Percentiles rank a stretch among this genome's conserved stretches.
Evolutionary conservation across 2,329 filamentous ascomycete genomes (phyloP).

Genomic region (Arachnomyces sp.): DNA sequence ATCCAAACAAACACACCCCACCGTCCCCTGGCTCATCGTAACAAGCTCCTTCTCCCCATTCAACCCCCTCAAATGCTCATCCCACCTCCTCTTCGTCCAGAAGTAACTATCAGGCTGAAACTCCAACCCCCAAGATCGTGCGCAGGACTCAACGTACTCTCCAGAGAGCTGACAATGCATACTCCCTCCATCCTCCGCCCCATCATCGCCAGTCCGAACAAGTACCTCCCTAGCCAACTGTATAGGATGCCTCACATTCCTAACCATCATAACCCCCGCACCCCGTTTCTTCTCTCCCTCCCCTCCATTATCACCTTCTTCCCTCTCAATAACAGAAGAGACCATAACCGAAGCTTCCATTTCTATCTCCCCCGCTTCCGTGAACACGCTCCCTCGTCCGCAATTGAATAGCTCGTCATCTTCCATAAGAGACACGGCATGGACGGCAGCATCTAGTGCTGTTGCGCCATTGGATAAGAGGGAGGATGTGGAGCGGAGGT

Average conservation of each 20-base stretch:
- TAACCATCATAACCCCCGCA: conserved; percentile 66
- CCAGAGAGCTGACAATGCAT: conserved; percentile 62
- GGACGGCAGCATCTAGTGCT: conserved; percentile 65
- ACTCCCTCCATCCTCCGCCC: conserved; percentile 25
- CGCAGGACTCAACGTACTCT: conserved; percentile 59
- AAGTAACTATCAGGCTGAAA: conserved; percentile 64
- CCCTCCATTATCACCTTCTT: conserved; percentile 3
- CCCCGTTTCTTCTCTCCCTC: conserved; percentile 53
- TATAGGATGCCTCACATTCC: conserved; percentile 70
- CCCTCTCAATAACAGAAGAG: conserved; percentile 33
- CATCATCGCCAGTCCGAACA: conserved; percentile 44
- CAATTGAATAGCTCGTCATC: conserved; percentile 77
- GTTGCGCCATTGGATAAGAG: conserved; percentile 39
- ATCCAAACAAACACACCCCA: conserved; percentile 75
- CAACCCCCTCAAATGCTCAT: conserved; percentile 61
- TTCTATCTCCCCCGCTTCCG: conserved; percentile 71
- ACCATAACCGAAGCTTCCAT: conserved; percentile 86
- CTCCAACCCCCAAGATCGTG: conserved; percentile 53
- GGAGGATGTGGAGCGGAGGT: conserved; percentile 44
- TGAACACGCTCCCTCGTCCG: conserved; percentile 78
- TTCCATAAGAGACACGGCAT: conserved; percentile 68
- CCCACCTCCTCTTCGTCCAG: conserved; percentile 69
- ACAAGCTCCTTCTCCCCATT: conserved; percentile 23
- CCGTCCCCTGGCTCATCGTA: conserved; percentile 69
- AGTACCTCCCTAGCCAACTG: conserved; percentile 63